These are phyloP conservation scores for Fusarium nelsonii DNA, from an alignment of 2,329 filamentous ascomycete genomes.

Conservation along the genomic window DNA sequence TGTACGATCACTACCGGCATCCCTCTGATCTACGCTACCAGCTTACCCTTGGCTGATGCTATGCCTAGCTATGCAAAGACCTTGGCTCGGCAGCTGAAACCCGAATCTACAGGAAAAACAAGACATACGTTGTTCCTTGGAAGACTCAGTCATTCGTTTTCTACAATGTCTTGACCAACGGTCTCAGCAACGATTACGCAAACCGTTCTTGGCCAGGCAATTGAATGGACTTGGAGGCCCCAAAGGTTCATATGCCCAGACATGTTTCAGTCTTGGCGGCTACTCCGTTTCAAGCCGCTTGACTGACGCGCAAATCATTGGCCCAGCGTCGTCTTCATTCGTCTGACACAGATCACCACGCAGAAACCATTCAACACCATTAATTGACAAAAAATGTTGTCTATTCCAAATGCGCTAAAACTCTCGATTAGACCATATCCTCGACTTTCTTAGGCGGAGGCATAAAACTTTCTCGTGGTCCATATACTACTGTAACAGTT, in stretches of 20 bases:
- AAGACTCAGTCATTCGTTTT: conserved; percentile 2
- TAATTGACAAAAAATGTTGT: not conserved
- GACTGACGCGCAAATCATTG: conserved; percentile 8
- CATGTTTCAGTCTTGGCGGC: conserved; percentile 31
- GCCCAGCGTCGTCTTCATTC: not conserved
- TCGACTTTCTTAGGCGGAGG: not conserved
- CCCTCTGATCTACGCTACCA: conserved; percentile 1
- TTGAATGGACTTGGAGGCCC: not conserved
- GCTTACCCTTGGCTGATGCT: conserved; percentile 25
- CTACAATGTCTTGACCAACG: not conserved
- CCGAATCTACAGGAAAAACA: conserved; percentile 11
- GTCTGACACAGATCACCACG: not conserved
- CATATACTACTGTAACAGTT: conserved; percentile 45
- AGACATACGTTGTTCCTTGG: not conserved
- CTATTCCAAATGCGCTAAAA: not conserved
- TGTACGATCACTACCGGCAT: not conserved
- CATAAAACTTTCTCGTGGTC: conserved; percentile 30
- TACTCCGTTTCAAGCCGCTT: conserved; percentile 10
- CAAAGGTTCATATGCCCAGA: not conserved
- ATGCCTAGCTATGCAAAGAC: conserved; percentile 23
- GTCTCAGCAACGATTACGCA: not conserved
- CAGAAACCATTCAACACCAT: not conserved
- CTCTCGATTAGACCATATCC: not conserved
- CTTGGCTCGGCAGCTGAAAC: conserved; percentile 42
- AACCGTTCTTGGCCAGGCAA: not conserved